Evolutionary conservation across 2,329 filamentous ascomycete species (phyloP).

Genomic region (Colletotrichum melonis): DNA sequence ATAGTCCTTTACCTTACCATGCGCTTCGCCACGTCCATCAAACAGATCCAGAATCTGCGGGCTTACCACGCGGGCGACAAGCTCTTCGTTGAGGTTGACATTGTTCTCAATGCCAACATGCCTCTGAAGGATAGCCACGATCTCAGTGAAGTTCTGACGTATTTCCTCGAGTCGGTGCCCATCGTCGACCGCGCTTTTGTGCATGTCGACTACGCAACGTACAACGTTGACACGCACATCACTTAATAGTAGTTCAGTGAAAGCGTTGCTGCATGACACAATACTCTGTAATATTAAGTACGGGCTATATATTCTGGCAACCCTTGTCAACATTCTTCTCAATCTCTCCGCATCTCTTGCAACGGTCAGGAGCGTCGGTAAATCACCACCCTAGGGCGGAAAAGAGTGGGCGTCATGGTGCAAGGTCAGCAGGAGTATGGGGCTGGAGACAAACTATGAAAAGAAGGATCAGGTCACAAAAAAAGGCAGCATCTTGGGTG

Average conservation of each 20-base stretch:
- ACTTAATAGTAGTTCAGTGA: conserved; percentile 47
- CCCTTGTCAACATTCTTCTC: background rate
- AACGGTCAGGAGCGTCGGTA: background rate
- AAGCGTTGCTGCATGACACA: background rate
- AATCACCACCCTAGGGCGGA: background rate
- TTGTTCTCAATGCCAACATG: conserved; percentile 82
- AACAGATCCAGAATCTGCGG: conserved; percentile 85
- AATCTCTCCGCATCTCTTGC: background rate
- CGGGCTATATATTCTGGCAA: too few species aligned
- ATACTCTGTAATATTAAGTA: background rate
- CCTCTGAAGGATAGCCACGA: conserved; percentile 85
- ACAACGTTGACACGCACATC: conserved; percentile 72
- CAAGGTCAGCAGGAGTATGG: background rate
- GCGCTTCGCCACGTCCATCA: conserved; percentile 90
- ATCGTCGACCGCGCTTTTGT: conserved; percentile 81
- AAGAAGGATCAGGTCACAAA: background rate
- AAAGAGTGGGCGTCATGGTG: background rate
- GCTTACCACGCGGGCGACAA: conserved; percentile 90
- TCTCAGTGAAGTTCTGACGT: conserved; percentile 80
- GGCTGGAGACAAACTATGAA: background rate
- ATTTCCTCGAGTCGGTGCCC: conserved; percentile 86
- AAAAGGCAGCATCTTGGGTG: background rate
- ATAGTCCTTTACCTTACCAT: conserved; percentile 87
- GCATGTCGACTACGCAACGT: conserved; percentile 73
- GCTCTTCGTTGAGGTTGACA: conserved; percentile 84